Base-by-base conservation (phyloP, 2,329 filamentous ascomycete genomes). In the Phialophora verrucosa region DNA sequence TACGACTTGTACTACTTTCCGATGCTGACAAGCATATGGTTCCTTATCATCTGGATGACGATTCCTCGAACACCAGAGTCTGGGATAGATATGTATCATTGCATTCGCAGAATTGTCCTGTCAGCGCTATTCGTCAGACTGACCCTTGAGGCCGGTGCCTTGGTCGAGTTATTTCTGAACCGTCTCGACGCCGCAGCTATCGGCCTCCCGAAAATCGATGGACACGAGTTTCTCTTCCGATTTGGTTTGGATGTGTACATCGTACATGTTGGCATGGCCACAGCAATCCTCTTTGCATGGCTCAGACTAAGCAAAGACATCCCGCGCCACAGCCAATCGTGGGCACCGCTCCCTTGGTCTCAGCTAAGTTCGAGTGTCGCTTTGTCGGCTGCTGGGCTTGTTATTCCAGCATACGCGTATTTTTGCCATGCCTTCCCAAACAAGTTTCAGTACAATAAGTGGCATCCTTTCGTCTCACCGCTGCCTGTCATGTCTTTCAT, bases 21-120 rank as follows among this genome's bases (percentile, higher is more conserved):
- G 0, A 83, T 85, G 0, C 77, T 88, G 1, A 80, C 84, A 47
- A 87, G 82, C 57, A 87, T 89, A 73, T 90, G 87, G 85, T 90
- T 88, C 72, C 69, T 87, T 5, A 76, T 87, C 25, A 77, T 86
- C n/a, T 89, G 82, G 72, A 68, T 77, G 32, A 87, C 84, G 4
- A 76, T 89, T 64, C 76, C 78, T 20, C 72, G 82, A 20, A 78
- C 77, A 38, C 75, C 75, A 3, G 70, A 72, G 29, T 73, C 75
- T 67, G 87, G 87, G 69, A 73, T 77, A 20, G 79, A 78, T 55
- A 71, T 78, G 4, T 70, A 71, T 2, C 80, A 80, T 42, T 70
- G 88, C 2, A 32, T 83, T 11, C 71, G 73, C 35, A 88, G 88
- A 70, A 79, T 87, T 3, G 31, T 79, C 1, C 62, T 82, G 17